Percentiles rank a stretch among this genome's conserved stretches.
These are phyloP conservation scores for Coffea canephora DNA, from an alignment of 257 asterid genomes.

Conservation along the genomic window DNA sequence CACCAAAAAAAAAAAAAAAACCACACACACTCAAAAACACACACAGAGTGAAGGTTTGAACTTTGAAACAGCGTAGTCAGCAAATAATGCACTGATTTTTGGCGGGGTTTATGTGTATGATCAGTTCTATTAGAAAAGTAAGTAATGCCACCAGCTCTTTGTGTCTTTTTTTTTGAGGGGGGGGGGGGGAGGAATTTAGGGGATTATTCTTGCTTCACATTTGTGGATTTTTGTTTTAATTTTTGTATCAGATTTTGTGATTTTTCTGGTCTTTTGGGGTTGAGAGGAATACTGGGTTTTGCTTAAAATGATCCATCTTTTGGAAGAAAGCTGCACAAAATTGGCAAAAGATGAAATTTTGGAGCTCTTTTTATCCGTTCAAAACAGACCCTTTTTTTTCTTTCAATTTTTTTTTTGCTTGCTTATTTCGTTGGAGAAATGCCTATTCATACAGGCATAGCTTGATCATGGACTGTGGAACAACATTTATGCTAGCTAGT, in stretches of 20 bases:
- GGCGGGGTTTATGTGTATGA: neutral
- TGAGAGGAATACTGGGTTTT: neutral
- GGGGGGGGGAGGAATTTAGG: neutral
- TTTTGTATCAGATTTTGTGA: neutral
- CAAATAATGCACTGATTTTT: too few species aligned
- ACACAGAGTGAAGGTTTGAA: neutral
- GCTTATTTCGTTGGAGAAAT: neutral
- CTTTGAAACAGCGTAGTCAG: too few species aligned
- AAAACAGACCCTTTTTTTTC: neutral
- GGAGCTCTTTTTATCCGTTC: neutral
- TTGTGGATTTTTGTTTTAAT: neutral
- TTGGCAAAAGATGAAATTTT: neutral
- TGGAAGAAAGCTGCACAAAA: neutral
- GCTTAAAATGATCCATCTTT: neutral
- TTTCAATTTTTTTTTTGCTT: neutral
- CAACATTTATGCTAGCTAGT: too few species aligned
- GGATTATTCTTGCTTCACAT: neutral
- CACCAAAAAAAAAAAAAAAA: too few species aligned
- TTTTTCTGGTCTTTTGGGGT: neutral
- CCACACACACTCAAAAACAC: neutral
- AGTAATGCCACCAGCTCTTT: too few species aligned
- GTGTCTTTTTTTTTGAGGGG: too few species aligned
- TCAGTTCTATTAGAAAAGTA: too few species aligned
- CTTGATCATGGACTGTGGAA: neutral
- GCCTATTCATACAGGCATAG: neutral